Evolutionary conservation across 441 rosid genomes (phyloP).

Genomic region (Euphorbia celastroides): DNA sequence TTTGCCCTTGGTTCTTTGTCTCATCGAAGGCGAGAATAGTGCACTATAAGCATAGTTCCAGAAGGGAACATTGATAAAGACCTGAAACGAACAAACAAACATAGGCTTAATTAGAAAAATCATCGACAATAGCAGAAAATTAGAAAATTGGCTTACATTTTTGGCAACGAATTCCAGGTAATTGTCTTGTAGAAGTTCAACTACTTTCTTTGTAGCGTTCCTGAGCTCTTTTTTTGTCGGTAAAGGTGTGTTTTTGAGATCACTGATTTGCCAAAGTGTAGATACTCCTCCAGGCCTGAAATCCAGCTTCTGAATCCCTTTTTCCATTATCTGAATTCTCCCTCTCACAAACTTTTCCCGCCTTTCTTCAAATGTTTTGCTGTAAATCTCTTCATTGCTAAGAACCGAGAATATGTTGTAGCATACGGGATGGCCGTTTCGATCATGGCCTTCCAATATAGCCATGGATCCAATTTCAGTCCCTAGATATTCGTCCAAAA

Average conservation of each 20-base stretch:
- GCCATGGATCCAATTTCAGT: slow-evolving; percentile 24
- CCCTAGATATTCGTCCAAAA: slow-evolving; percentile 32
- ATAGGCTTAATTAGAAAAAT: neutral
- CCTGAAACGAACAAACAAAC: slow-evolving; percentile 21
- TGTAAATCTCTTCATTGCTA: slow-evolving; percentile 23
- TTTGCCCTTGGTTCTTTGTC: slow-evolving; percentile 46
- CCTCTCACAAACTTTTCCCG: slow-evolving; percentile 30
- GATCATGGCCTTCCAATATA: slow-evolving; percentile 36
- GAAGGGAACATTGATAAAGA: slow-evolving; percentile 48
- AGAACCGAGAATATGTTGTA: slow-evolving; percentile 42
- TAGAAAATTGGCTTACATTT: slow-evolving; percentile 21
- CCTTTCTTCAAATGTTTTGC: slow-evolving; percentile 34
- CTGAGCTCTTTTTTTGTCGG: slow-evolving; percentile 37
- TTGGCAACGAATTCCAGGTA: slow-evolving; percentile 38
- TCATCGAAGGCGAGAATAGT: slow-evolving; percentile 32
- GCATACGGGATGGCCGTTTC: slow-evolving; percentile 44
- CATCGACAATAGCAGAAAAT: neutral
- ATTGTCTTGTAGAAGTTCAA: slow-evolving; percentile 37
- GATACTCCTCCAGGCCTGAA: slow-evolving; percentile 36
- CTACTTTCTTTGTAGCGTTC: slow-evolving; percentile 25
- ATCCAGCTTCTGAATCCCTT: slow-evolving; percentile 34
- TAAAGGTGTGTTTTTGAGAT: slow-evolving; percentile 43
- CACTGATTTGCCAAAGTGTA: slow-evolving; percentile 36
- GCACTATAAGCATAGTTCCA: slow-evolving; percentile 49
- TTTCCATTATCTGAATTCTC: slow-evolving; percentile 46